Conservation (phyloP, 2,329 filamentous ascomycete genomes). For the Madurella fahalii region DNA sequence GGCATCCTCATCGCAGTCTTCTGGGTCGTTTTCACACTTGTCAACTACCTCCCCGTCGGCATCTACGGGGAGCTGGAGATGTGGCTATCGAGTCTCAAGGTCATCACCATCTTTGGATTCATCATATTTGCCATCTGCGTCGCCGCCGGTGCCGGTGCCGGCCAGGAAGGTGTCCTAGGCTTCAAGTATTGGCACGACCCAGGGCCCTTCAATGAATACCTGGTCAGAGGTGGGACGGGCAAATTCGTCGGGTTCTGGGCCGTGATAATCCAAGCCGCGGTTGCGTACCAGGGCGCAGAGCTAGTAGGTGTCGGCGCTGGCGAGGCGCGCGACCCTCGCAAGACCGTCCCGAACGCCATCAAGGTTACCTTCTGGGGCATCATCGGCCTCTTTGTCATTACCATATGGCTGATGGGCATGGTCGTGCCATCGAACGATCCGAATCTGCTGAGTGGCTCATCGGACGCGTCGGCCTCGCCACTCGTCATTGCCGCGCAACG, state of each 20-base stretch:
- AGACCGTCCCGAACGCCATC: slow-evolving; percentile 68
- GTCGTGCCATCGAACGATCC: slow-evolving; percentile 61
- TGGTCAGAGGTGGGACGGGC: slow-evolving; percentile 49
- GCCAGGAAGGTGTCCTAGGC: slow-evolving; percentile 66
- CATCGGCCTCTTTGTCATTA: slow-evolving; percentile 61
- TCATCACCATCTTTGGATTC: slow-evolving; percentile 69
- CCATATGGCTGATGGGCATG: slow-evolving; percentile 68
- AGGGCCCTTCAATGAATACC: slow-evolving; percentile 62
- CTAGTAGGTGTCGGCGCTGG: slow-evolving; percentile 75
- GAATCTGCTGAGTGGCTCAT: slow-evolving; percentile 47
- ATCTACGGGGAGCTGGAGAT: slow-evolving; percentile 77
- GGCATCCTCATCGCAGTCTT: slow-evolving; percentile 72
- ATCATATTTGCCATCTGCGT: slow-evolving; percentile 73
- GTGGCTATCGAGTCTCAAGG: slow-evolving; percentile 74
- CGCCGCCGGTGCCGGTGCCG: slow-evolving; percentile 66
- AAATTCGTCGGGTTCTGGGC: slow-evolving; percentile 68
- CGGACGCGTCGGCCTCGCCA: slow-evolving; percentile 61
- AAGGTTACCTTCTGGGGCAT: slow-evolving; percentile 73
- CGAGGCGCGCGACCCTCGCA: slow-evolving; percentile 68
- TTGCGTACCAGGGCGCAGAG: slow-evolving; percentile 69
- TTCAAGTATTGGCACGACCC: slow-evolving; percentile 68
- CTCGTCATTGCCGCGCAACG: slow-evolving; percentile 57
- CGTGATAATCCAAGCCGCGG: slow-evolving; percentile 64
- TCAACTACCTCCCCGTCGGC: slow-evolving; percentile 68
- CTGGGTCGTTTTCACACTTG: slow-evolving; percentile 62